phyloP scores from a whole-genome alignment of 78 protist species.

The Bigelowiella natans region DNA sequence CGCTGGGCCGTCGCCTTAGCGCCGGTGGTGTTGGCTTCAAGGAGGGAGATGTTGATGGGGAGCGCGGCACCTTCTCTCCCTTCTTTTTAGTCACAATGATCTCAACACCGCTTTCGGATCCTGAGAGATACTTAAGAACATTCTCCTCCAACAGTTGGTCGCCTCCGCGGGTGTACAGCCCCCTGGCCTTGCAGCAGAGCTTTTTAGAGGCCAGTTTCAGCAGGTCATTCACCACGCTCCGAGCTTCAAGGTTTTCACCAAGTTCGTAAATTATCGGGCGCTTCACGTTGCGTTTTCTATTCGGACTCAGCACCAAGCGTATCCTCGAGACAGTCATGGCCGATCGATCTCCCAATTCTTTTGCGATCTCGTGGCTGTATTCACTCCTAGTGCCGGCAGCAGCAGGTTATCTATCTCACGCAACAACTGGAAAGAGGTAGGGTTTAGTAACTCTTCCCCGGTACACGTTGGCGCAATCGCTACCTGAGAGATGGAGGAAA shows the following conservation, averaged over 20 bases:
- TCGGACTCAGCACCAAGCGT: not conserved
- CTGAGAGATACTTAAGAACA: not conserved
- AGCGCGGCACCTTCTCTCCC: not conserved
- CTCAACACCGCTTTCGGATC: not conserved
- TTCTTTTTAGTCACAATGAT: not conserved
- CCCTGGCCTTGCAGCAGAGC: not conserved
- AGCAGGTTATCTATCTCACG: no score
- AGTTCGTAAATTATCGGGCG: not conserved
- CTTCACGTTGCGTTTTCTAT: not conserved
- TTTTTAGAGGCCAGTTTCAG: not conserved
- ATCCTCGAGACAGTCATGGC: not conserved
- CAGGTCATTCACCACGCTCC: not conserved
- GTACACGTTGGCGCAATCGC: no score
- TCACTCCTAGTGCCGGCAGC: no score
- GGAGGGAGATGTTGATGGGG: not conserved
- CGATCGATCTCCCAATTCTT: no score
- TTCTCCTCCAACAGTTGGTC: not conserved
- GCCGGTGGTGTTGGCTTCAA: not conserved
- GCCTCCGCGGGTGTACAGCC: not conserved
- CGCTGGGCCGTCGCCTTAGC: not conserved
- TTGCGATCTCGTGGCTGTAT: no score
- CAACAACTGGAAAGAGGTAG: no score
- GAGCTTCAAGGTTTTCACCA: not conserved
- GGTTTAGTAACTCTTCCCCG: no score
- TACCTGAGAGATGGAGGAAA: no score